phyloP scores from a whole-genome alignment of 2,329 filamentous ascomycete genomes.

The Fusarium algeriense region DNA sequence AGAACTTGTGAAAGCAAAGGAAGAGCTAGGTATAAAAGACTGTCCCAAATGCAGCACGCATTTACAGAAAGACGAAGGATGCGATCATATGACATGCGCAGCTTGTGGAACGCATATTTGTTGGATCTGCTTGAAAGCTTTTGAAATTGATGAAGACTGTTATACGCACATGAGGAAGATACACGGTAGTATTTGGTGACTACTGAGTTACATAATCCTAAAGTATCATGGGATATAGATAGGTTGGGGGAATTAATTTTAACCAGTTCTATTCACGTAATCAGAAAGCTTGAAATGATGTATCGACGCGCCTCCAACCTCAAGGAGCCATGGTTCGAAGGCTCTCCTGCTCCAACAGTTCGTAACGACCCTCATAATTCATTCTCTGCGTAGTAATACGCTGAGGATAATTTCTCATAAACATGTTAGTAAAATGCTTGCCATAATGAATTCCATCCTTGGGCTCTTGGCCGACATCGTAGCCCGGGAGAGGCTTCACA shows the following conservation, averaged over 20 bases:
- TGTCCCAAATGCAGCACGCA: slow-evolving; percentile 57
- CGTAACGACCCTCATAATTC: slow-evolving; percentile 5
- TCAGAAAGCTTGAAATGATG: too few species aligned
- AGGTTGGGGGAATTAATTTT: too few species aligned
- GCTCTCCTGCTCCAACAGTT: neutral
- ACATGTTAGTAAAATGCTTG: slow-evolving; percentile 66
- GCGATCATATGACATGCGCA: slow-evolving; percentile 60
- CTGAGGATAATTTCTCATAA: slow-evolving; percentile 62
- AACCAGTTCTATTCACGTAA: too few species aligned
- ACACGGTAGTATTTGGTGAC: neutral
- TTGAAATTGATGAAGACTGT: slow-evolving; percentile 26
- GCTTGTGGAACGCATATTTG: slow-evolving; percentile 60
- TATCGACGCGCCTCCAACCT: neutral
- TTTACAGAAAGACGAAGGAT: slow-evolving; percentile 60
- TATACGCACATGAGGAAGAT: slow-evolving; percentile 7
- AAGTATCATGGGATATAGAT: too few species aligned
- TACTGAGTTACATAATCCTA: too few species aligned
- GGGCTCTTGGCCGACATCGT: slow-evolving; percentile 49
- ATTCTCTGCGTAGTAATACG: slow-evolving; percentile 57
- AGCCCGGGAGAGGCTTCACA: slow-evolving; percentile 57
- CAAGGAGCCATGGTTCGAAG: slow-evolving; percentile 6
- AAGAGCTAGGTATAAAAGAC: slow-evolving; percentile 53
- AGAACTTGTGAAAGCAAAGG: slow-evolving; percentile 50
- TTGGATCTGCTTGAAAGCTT: slow-evolving; percentile 59
- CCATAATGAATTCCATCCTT: slow-evolving; percentile 62